Evolutionary conservation across 2,329 filamentous ascomycete species (phyloP), one percentile per base, ranked within the genome.

Genomic region (Xylariales sp.): DNA sequence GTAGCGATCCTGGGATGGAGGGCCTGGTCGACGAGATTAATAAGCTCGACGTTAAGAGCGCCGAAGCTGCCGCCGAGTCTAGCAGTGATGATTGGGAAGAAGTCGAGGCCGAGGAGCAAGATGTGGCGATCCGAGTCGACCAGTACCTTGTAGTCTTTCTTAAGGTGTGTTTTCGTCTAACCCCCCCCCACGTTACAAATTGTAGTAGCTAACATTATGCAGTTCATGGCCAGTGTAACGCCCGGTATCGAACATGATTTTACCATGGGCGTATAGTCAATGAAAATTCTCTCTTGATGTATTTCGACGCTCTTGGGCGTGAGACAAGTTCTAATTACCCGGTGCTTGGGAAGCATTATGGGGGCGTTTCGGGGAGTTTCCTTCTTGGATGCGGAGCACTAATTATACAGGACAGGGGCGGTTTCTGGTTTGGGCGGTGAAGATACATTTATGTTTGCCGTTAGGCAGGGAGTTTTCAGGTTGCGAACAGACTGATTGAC

Each of bases 241-340:
- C 96, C 96, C 5, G 94, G 94, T 55, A 98, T 99, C 80, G 95
- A 98, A 82, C 93, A 97, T 80, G 95, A 98, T 79, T 97, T 97
- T 80, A 98, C 95, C 0, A 97, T 97, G 94, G 93, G 93, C 5
- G 90, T 97, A 46, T 97, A 84, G 85, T 50, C 28, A 32, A 48
- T 41, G 65, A 53, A 56, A 34, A 30, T 65, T 64, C 62, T 53
- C 48, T 63, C 34, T 43, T 30, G 67, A 43, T 53, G 66, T 64
- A 39, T 55, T 48, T 16, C 50, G 32, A 28, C 14, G 1, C 10
- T 14, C 28, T 43, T 28, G 23, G 46, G 53, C 14, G 43, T n/a
- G 36, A 39, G 23, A 60, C 56, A 23, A 48, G 34, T 36, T 63
- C 45, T 50, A 46, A 53, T 68, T 32, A 46, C 39, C 14, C 23